Base-by-base conservation (phyloP, 176 grass and related monocot species). In the Musa troglodytarum region DNA sequence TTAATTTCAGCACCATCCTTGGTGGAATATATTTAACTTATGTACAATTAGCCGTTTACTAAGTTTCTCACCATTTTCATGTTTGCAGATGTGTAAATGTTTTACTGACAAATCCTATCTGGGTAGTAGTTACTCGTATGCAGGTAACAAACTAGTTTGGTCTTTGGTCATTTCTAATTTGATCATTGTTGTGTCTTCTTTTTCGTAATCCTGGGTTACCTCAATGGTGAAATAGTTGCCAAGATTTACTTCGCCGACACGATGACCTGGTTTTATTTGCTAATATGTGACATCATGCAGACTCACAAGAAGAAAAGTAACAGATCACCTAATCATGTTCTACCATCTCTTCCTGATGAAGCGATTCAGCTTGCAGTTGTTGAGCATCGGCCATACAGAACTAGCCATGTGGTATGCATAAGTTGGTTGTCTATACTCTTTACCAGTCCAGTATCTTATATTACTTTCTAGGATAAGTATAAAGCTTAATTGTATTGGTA, bases 81-180 rank as follows among this genome's bases (percentile, higher is more conserved):
- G 61, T 72, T 74, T 69, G 79, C 86, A 97, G 90, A 83, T 94
- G 95, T 2, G 82, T 94, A 67, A 94, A 98, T 89, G 95, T 98
- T 49, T 73, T 98, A 71, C 69, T 98, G 79, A 98, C 95, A 68
- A 98, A 98, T 78, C 95, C 95, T 51, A 93, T 98, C 67, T 98
- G 95, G 90, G 88, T 98, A 23, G 66, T 79, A 77, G 95, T 98
- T 68, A 90, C 90, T 73, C 82, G 95, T 22, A 89, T 98, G 95
- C 90, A 94, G 78, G 95, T 98, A 87, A 43, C 34, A 43, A 43
- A 43, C 34, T 43, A 43, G 34, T 43, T 43, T 24, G 8, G 50
- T 1, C 0, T 54, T 13, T 80, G 8, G 51, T 63, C 19, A 68
- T 69, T 82, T 54, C 11, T 52, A 23, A 22, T 70, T 55, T 29